phyloP scores from a whole-genome alignment of 2,329 filamentous ascomycete species.

The Boeremia lycopersici region DNA sequence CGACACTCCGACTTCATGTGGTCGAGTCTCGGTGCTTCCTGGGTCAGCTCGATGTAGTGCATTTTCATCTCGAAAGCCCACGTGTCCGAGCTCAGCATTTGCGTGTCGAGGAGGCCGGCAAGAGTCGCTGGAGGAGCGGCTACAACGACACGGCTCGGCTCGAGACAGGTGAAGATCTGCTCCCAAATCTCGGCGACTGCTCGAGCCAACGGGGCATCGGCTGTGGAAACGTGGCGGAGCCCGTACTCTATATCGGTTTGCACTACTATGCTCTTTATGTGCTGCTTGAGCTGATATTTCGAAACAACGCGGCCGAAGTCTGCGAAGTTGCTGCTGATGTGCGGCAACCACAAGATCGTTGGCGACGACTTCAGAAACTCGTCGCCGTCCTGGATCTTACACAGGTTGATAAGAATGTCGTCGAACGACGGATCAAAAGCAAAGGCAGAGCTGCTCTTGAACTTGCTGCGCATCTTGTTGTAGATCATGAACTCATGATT shows the following conservation, averaged over 20 bases:
- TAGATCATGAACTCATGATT: slow-evolving; percentile 43
- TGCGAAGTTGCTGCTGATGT: slow-evolving; percentile 33
- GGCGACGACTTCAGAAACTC: slow-evolving; percentile 33
- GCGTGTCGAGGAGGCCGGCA: slow-evolving; percentile 64
- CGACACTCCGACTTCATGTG: slow-evolving; percentile 22
- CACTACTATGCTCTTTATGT: slow-evolving; percentile 57
- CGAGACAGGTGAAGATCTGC: slow-evolving; percentile 33
- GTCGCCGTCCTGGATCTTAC: slow-evolving; percentile 39
- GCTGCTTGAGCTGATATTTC: slow-evolving; percentile 32
- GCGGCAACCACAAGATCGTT: slow-evolving; percentile 39
- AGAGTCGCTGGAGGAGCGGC: slow-evolving; percentile 66
- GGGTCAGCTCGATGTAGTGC: slow-evolving; percentile 62
- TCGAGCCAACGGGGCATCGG: slow-evolving; percentile 55
- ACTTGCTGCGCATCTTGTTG: slow-evolving; percentile 39
- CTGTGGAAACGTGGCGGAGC: slow-evolving; percentile 32
- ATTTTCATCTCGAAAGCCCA: slow-evolving; percentile 69
- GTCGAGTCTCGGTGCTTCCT: slow-evolving; percentile 15
- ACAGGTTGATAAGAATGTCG: slow-evolving; percentile 42
- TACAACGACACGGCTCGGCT: slow-evolving; percentile 45
- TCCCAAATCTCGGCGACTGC: slow-evolving; percentile 50
- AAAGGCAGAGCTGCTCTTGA: slow-evolving; percentile 37
- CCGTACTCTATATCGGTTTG: slow-evolving; percentile 50
- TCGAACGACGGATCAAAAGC: slow-evolving; percentile 41
- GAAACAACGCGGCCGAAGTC: slow-evolving; percentile 27
- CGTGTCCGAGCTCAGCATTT: slow-evolving; percentile 62